A percentile compares a stretch with the other conserved stretches of the same genome.
phyloP scores from a whole-genome alignment of 441 rosid species.

The Sinapis alba region DNA sequence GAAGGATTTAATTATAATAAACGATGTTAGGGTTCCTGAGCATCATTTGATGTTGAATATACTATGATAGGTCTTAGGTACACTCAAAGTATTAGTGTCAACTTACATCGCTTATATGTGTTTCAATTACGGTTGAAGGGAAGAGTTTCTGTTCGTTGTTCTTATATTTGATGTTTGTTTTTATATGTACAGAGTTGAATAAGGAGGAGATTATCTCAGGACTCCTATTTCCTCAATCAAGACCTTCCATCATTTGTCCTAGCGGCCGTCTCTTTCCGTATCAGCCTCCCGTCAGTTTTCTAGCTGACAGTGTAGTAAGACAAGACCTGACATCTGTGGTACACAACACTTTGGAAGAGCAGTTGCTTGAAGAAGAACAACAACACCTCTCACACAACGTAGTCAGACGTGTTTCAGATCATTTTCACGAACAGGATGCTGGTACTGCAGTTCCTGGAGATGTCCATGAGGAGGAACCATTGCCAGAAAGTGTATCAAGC shows the following conservation, averaged over 20 bases:
- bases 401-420: conserved; percentile 36
- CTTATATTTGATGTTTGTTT: conserved; percentile 8
- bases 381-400: conserved; percentile 41
- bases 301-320: conserved; percentile 42
- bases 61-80: neutral
- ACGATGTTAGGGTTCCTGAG: neutral
- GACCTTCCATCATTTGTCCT: conserved; percentile 44
- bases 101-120: conserved; percentile 11
- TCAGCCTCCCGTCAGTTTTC: conserved; percentile 37
- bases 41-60: neutral
- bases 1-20: neutral
- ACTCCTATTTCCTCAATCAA: conserved; percentile 50
- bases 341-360: conserved; percentile 37
- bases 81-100: neutral
- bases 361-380: conserved; percentile 37
- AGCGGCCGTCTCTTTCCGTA: conserved; percentile 43
- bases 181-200: conserved; percentile 48
- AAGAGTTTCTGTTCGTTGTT: neutral
- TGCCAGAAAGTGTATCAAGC: conserved; percentile 35
- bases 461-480: conserved; percentile 44
- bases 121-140: neutral
- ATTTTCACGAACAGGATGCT: conserved; percentile 43
- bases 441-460: conserved; percentile 55
- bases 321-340: conserved; percentile 37
- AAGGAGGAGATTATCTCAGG: conserved; percentile 74